Base-by-base conservation (phyloP, 352 stramenopile species). In the Globisporangium spiculum region DNA sequence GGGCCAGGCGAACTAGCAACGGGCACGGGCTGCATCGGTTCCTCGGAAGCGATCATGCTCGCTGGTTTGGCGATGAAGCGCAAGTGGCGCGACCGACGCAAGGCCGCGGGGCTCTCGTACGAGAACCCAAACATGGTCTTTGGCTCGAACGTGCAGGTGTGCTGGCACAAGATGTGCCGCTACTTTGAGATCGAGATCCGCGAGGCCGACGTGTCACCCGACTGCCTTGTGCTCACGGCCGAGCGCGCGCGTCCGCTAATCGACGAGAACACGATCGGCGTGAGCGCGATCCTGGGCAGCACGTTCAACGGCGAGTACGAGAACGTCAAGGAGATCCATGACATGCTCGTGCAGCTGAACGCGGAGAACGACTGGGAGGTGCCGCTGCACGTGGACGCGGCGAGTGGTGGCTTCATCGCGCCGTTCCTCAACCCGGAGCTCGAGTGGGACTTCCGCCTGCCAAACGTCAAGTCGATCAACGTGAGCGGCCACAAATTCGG, bases 401-500 rank as follows among this genome's bases (percentile, higher is more conserved):
- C 93, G 18, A 97, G 87, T 24, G 93, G 93, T 24, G 93, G 92
- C 50, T 98, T 98, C 65, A 96, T 98, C 59, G 93, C 93, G 30
- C 93, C 93, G 4, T 98, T 98, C 70, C 75, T 97, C 22, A 88
- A 83, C 55, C 91, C 91, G 0, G 90, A 97, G 30, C 78, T 97
- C 34, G 77, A 86, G 61, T 97, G 91, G 91, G 91, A 97, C 76
- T 97, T 97, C 70, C 84, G 89, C 48, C 71, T 97, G 12, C 90
- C 91, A 3, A 93, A 96, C 60, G 91, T 97, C 71, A 95, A 97
- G 75, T 96, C 86, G 32, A 97, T 98, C 69, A 98, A 97, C 67
- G 88, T 94, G n/a, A 97, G 89, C 58, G 93, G 93, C 55, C 93
- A 98, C 82, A 98, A 98, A 72, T 98, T 98, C 74, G 93, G 93